Conservation (phyloP, 1,284 basidiomycete genomes). For the Apiotrichum veenhuisii region DNA sequence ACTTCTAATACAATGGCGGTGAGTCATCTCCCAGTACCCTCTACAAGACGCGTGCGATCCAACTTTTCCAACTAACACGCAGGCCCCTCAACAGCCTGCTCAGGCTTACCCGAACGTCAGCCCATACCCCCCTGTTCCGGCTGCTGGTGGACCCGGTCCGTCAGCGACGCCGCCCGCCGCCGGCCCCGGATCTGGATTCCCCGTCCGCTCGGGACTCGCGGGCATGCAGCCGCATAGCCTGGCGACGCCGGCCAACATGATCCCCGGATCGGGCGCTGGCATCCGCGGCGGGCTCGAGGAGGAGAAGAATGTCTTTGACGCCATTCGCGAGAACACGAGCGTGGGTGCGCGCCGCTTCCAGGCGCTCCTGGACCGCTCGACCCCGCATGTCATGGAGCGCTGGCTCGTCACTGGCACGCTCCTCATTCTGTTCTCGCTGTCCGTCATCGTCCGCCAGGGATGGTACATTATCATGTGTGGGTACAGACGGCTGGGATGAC, state of each 20-base stretch:
- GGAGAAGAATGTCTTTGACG: constrained; percentile 49
- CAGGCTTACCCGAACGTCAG: constrained; percentile 22
- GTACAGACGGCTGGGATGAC: too few species aligned
- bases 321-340: constrained; percentile 46
- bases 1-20: too few species aligned
- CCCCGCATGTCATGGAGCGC: constrained; percentile 80
- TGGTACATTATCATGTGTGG: constrained; percentile 72
- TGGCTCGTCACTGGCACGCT: constrained; percentile 80
- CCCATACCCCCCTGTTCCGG: constrained; percentile 21
- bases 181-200: constrained; percentile 49
- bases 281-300: constrained; percentile 37
- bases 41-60: too few species aligned
- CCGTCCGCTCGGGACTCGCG: constrained; percentile 43
- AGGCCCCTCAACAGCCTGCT: constrained; percentile 2
- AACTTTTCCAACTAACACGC: neutral
- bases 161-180: constrained; percentile 20
- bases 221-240: constrained; percentile 44
- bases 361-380: constrained; percentile 80
- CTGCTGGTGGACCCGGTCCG: neutral
- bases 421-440: constrained; percentile 72
- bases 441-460: constrained; percentile 85
- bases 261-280: constrained; percentile 32
- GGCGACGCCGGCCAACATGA: constrained; percentile 28
- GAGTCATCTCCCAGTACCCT: too few species aligned
- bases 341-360: constrained; percentile 57